phyloP scores from a whole-genome alignment of 371 early-diverging fungal genomes.

The Rhizopus arrhizus region DNA sequence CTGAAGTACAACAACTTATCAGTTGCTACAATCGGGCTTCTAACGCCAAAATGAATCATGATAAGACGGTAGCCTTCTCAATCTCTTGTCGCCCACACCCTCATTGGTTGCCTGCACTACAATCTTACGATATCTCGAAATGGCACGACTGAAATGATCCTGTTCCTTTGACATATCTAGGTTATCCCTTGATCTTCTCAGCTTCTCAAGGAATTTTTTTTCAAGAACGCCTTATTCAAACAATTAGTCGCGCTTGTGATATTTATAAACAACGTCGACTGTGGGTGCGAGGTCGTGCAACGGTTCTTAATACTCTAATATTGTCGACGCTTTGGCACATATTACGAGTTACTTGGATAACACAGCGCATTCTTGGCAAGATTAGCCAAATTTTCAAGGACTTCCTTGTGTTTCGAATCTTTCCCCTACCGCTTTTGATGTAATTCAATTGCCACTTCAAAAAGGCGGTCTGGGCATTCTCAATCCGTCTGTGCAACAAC shows the following conservation, averaged over 20 bases:
- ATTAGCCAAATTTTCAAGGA: neutral
- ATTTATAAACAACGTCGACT: too few species aligned
- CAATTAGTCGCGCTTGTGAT: too few species aligned
- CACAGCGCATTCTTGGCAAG: neutral
- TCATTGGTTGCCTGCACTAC: neutral
- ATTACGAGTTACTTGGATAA: too few species aligned
- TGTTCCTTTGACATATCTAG: too few species aligned
- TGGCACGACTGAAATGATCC: too few species aligned
- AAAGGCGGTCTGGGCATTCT: neutral
- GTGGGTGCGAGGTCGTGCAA: too few species aligned
- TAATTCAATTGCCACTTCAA: neutral
- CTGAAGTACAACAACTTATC: neutral
- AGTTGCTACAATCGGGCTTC: neutral
- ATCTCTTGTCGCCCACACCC: neutral
- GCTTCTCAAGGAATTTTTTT: too few species aligned
- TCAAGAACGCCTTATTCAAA: too few species aligned
- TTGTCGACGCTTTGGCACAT: too few species aligned
- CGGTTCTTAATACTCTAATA: too few species aligned
- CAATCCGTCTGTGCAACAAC: neutral
- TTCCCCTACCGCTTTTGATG: neutral
- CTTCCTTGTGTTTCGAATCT: neutral
- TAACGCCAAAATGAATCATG: slow-evolving; percentile 12
- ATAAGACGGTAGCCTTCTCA: slow-evolving; percentile 10
- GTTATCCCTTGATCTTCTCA: too few species aligned
- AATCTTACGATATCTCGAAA: neutral